Evolutionary conservation across 371 early-diverging fungal genomes (phyloP), one percentile per base, ranked within the genome.

Genomic region (Mucor velutinosus): DNA sequence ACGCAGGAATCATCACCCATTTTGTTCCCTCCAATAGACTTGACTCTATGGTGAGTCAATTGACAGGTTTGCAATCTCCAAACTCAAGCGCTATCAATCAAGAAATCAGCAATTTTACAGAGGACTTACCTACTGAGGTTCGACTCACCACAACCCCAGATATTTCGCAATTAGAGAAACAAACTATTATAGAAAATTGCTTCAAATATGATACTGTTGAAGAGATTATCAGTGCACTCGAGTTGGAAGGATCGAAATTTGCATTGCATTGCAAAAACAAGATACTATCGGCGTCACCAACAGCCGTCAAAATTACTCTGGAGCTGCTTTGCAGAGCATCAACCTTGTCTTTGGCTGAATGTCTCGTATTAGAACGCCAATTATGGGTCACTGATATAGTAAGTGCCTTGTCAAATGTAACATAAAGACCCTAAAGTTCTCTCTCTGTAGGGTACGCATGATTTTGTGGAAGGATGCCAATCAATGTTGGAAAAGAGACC

Each of bases 21-120:
- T 97, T 94, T 21, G 93, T 97, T 12, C 97, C 97, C 78, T 97
- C 88, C 73, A 91, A 97, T 27, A 94, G 17, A 41, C 41, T 41
- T 10, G 41, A 41, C 17, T 3, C 41, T 41, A 41, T 41, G 41
- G 41, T 41, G 14, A 41, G 41, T 15, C 41, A 41, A 41, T 17
- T 41, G 41, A 41, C 41, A 95, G 15, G 86, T 92, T 4, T 87
- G 86, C 61, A 83, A 93, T 5, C 95, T 32, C 84, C 90, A 0
- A 71, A 85, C 15, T 84, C 97, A 64, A 87, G 93, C 67, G 79
- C 88, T 29, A 88, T 97, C 60, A 94, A 95, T 76, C 65, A 73
- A 62, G 90, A 89, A 15, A 89, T 96, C 62, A 95, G 96, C 70
- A 95, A 94, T 74, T 96, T 91, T 81, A 89, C 86, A 15, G 89